These are phyloP conservation scores for Auxenochlorella pyrenoidosa DNA, from an alignment of 139 green algal genomes.

Conservation along the genomic window DNA sequence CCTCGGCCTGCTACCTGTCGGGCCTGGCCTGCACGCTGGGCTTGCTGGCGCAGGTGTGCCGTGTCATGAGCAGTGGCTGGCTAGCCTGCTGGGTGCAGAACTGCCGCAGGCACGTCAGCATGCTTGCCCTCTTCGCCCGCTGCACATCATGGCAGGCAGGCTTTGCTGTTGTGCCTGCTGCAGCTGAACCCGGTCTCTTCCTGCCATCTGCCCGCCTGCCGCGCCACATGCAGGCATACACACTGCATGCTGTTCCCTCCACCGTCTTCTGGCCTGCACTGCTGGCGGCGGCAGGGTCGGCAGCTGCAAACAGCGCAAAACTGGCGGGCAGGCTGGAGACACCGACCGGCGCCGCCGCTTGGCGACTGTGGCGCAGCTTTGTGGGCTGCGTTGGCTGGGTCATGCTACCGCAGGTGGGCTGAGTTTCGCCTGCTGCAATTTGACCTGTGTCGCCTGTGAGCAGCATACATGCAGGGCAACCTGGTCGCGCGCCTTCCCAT, in stretches of 20 bases:
- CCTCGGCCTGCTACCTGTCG: neutral
- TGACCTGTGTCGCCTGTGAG: no score
- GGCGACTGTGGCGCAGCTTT: constrained; percentile 63
- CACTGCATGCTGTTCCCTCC: constrained; percentile 33
- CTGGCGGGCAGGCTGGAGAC: constrained; percentile 13
- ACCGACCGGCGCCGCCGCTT: constrained; percentile 13
- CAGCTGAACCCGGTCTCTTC: neutral
- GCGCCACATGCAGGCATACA: constrained; percentile 25
- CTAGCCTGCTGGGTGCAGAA: neutral
- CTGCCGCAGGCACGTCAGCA: neutral
- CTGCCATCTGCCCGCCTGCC: neutral
- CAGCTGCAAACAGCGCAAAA: constrained; percentile 17
- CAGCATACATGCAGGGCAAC: no score
- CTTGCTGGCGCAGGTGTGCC: constrained; percentile 4
- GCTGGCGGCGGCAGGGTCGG: neutral
- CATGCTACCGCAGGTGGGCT: constrained; percentile 73
- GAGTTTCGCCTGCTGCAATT: neutral
- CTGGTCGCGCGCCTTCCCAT: no score
- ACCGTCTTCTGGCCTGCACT: neutral
- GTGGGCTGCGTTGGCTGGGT: constrained; percentile 61
- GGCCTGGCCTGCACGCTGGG: neutral
- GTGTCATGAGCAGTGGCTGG: neutral
- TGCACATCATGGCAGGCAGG: neutral
- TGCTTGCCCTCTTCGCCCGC: no score
- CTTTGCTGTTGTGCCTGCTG: neutral